A percentile compares a stretch with the other conserved stretches of the same genome.
Conservation (phyloP, 2,329 filamentous ascomycete genomes). For the Trichoderma sp. region DNA sequence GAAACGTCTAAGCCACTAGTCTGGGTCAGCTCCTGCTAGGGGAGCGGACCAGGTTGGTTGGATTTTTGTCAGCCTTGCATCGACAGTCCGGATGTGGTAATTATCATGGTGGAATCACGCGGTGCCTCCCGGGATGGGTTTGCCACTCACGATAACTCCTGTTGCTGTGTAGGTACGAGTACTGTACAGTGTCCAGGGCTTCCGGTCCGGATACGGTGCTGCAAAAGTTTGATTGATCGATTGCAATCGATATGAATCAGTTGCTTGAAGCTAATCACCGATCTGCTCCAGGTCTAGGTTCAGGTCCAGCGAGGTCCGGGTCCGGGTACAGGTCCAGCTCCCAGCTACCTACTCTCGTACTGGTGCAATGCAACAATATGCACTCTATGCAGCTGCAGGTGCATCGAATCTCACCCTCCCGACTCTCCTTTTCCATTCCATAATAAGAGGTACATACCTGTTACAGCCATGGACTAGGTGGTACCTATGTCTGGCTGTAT, state of each 20-base stretch:
- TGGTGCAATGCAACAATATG: too few species aligned
- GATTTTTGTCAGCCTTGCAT: conserved; percentile 8
- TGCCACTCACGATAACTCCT: not conserved
- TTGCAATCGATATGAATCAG: not conserved
- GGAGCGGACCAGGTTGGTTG: not conserved
- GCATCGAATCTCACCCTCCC: not conserved
- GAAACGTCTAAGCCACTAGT: conserved; percentile 7
- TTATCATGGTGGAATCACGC: not conserved
- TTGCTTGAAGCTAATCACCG: not conserved
- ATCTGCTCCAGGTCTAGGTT: not conserved
- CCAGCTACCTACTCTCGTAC: not conserved
- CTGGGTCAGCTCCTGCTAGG: not conserved
- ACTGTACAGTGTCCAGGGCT: not conserved
- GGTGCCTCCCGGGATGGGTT: not conserved
- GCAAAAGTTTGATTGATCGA: not conserved
- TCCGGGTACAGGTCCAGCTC: not conserved
- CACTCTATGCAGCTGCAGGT: not conserved
- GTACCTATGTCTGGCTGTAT: not conserved
- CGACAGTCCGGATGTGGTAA: not conserved
- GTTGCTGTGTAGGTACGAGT: not conserved
- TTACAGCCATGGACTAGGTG: not conserved
- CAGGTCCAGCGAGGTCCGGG: not conserved
- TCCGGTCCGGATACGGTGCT: not conserved
- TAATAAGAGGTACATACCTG: too few species aligned
- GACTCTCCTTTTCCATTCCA: too few species aligned